Conservation (phyloP, 495 filamentous ascomycete species). For the Aspergillus cristatus region DNA sequence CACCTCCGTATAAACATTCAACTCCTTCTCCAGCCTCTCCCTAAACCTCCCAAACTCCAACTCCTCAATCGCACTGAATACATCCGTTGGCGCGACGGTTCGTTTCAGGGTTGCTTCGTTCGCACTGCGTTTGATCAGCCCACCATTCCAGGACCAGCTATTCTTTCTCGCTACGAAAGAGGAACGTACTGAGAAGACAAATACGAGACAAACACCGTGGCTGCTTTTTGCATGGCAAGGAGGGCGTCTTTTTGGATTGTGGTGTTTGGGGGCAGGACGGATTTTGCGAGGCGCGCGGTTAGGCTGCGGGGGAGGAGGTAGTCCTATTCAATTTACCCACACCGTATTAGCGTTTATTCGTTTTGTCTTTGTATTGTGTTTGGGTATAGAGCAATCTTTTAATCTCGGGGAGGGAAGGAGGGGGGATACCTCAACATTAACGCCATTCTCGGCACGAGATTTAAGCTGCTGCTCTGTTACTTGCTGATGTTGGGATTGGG, state of each 20-base stretch:
- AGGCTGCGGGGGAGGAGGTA: constrained; percentile 89
- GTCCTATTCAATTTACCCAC: constrained; percentile 57
- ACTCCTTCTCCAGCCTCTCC: constrained; percentile 48
- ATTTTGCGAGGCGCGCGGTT: constrained; percentile 85
- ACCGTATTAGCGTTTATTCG: background rate
- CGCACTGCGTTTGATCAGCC: constrained; percentile 59
- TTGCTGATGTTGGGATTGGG: constrained; percentile 16
- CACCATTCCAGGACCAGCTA: no score
- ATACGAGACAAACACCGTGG: constrained; percentile 91
- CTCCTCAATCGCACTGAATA: constrained; percentile 72
- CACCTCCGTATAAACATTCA: constrained; percentile 50
- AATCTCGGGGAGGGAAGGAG: background rate
- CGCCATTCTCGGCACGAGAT: constrained; percentile 32
- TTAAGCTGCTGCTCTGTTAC: constrained; percentile 41
- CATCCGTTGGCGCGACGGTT: constrained; percentile 75
- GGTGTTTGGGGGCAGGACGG: constrained; percentile 92
- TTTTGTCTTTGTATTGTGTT: constrained; percentile 4
- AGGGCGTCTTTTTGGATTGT: constrained; percentile 91
- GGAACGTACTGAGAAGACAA: constrained; percentile 65
- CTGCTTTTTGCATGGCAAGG: constrained; percentile 81
- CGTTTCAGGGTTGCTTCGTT: constrained; percentile 74
- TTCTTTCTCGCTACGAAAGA: background rate
- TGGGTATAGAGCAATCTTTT: background rate
- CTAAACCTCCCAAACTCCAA: constrained; percentile 77
- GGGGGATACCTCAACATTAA: constrained; percentile 31